Conservation (phyloP, 805 yeast genomes). For the Wickerhamomyces mucosus region DNA sequence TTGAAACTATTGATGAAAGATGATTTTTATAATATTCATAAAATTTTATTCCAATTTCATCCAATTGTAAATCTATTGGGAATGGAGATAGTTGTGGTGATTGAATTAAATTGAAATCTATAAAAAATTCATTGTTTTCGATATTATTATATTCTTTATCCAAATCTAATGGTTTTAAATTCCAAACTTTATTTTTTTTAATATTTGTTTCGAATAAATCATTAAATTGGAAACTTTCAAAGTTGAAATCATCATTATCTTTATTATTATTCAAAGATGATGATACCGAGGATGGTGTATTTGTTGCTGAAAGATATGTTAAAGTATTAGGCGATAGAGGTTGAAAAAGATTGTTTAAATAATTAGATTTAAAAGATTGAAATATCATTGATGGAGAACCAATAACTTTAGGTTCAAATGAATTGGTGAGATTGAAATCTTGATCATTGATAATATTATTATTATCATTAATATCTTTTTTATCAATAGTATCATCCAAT, state of each 20-base stretch:
- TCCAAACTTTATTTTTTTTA: constrained; percentile 6
- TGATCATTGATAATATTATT: no score
- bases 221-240: constrained; percentile 14
- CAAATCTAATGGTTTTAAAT: constrained; percentile 3
- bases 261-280: constrained; percentile 1
- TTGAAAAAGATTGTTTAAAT: not conserved
- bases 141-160: constrained; percentile 5
- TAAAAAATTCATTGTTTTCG: constrained; percentile 8
- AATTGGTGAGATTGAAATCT: no score
- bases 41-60: constrained; percentile 32
- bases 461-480: no score
- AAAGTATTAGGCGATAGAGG: not conserved
- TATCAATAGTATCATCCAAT: no score
- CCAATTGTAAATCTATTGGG: constrained; percentile 23
- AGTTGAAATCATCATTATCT: not conserved
- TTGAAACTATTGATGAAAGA: constrained; percentile 37
- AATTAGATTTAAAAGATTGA: not conserved
- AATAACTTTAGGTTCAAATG: no score
- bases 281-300: no score
- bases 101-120: constrained; percentile 7
- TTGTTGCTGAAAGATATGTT: not conserved
- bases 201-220: constrained; percentile 19
- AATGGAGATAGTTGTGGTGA: constrained; percentile 11
- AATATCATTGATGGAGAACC: no score
- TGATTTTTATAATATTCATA: constrained; percentile 42